A percentile compares a stretch with the other conserved stretches of the same genome.
phyloP scores from a whole-genome alignment of 345 rosid species.

The Toxicodendron radicans region DNA sequence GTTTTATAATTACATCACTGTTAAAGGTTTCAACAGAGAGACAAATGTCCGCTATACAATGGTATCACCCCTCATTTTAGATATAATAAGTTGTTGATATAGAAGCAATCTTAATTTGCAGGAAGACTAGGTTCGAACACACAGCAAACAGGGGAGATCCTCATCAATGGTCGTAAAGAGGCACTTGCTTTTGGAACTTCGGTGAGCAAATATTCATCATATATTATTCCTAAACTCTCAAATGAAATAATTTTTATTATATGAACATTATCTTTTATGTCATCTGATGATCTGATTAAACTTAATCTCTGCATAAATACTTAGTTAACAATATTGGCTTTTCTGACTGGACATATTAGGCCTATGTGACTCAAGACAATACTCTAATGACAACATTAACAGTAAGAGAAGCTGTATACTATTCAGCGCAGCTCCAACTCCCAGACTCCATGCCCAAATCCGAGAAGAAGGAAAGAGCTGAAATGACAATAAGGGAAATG shows the following conservation, averaged over 20 bases:
- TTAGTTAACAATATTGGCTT: neutral
- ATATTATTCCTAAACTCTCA: no score
- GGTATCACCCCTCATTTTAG: no score
- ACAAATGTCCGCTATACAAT: no score
- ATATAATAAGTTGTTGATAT: neutral
- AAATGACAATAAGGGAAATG: slow-evolving; percentile 52
- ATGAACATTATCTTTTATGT: no score
- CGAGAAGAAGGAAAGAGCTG: slow-evolving; percentile 49
- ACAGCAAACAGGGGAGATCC: slow-evolving; percentile 39
- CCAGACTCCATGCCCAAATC: slow-evolving; percentile 42
- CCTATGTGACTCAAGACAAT: slow-evolving; percentile 56
- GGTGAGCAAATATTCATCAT: slow-evolving; percentile 22
- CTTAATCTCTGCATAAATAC: no score
- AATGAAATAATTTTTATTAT: no score
- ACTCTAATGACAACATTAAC: slow-evolving; percentile 40
- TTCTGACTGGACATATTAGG: slow-evolving; percentile 20
- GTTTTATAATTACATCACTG: no score
- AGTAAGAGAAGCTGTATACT: slow-evolving; percentile 46
- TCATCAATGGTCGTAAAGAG: slow-evolving; percentile 48
- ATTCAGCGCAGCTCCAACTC: slow-evolving; percentile 56
- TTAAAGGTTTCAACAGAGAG: no score
- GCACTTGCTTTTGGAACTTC: slow-evolving; percentile 53
- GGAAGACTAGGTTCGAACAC: slow-evolving; percentile 42
- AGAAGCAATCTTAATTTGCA: neutral
- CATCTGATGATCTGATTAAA: no score